A percentile compares a stretch with the other conserved stretches of the same genome.
Conservation (phyloP, 2,329 filamentous ascomycete species). For the Exophiala viscosa region DNA sequence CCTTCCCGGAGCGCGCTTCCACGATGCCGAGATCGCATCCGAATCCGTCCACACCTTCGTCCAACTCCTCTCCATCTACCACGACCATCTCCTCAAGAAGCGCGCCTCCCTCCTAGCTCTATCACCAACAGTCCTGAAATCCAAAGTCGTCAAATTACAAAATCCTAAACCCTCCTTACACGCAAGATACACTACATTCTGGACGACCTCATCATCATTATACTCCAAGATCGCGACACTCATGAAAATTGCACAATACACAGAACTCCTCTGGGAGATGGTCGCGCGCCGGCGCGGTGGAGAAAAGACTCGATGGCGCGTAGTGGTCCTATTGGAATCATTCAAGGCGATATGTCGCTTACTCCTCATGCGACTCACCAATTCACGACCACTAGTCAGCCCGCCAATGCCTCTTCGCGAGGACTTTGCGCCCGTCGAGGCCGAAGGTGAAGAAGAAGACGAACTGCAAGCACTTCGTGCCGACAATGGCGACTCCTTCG, state of each 20-base stretch:
- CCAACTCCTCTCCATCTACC: conserved; percentile 24
- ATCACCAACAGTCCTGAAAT: conserved; percentile 55
- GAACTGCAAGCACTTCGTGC: conserved; percentile 33
- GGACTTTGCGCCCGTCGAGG: conserved; percentile 53
- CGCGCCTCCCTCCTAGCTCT: conserved; percentile 55
- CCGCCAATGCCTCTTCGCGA: conserved; percentile 85
- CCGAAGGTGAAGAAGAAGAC: conserved; percentile 47
- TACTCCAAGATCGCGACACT: conserved; percentile 79
- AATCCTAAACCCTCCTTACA: conserved; percentile 53
- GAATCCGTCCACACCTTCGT: conserved; percentile 59
- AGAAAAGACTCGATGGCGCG: conserved; percentile 75
- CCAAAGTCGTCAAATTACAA: conserved; percentile 5
- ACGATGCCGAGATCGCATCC: conserved; percentile 87
- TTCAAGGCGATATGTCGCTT: conserved; percentile 83
- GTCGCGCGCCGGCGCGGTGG: conserved; percentile 80
- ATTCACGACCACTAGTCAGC: conserved; percentile 74
- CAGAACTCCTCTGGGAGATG: conserved; percentile 97
- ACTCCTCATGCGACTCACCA: conserved; percentile 75
- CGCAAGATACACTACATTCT: conserved; percentile 62
- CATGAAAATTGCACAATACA: conserved; percentile 88
- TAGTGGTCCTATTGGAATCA: conserved; percentile 78
- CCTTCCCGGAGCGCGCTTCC: conserved; percentile 64
- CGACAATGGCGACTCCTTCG: conserved; percentile 18
- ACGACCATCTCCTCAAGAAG: conserved; percentile 26
- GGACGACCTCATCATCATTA: conserved; percentile 58